Evolutionary conservation across 2,329 filamentous ascomycete genomes (phyloP).

Genomic region (Gremmenia infestans): DNA sequence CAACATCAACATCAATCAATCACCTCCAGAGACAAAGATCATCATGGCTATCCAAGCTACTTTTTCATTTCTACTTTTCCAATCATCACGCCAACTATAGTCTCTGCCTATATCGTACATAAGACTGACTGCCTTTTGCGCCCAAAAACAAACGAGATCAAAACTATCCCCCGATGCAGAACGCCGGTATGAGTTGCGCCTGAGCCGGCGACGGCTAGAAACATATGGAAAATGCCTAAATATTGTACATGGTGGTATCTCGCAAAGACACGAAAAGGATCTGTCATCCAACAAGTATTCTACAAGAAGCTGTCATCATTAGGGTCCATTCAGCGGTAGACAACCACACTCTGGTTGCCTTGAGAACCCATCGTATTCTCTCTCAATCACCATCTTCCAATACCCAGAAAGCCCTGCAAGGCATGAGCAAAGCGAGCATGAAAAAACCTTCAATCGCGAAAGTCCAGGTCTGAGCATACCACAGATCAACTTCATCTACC

Average conservation of each 20-base stretch:
- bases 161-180: conserved; percentile 3
- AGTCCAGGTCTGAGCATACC: not conserved
- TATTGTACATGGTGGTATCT: conserved; percentile 27
- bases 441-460: not conserved
- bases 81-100: not conserved
- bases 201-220: conserved; percentile 3
- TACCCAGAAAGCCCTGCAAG: too few species aligned
- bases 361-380: too few species aligned
- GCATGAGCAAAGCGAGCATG: not conserved
- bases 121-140: not conserved
- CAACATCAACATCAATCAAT: too few species aligned
- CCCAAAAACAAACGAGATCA: conserved; percentile 1
- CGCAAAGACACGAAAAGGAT: conserved; percentile 14
- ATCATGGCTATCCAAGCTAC: not conserved
- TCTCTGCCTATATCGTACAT: conserved; percentile 8
- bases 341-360: too few species aligned
- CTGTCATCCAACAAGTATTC: conserved; percentile 12
- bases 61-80: conserved; percentile 2
- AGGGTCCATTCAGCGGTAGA: not conserved
- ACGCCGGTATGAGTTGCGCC: conserved; percentile 12
- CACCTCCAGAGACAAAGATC: not conserved
- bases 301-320: conserved; percentile 18
- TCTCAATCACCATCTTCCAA: too few species aligned
- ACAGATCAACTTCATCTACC: not conserved
- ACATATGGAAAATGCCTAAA: conserved; percentile 4